Evolutionary conservation across 1,284 basidiomycete species (phyloP).

Genomic region (Ganoderma sinense): DNA sequence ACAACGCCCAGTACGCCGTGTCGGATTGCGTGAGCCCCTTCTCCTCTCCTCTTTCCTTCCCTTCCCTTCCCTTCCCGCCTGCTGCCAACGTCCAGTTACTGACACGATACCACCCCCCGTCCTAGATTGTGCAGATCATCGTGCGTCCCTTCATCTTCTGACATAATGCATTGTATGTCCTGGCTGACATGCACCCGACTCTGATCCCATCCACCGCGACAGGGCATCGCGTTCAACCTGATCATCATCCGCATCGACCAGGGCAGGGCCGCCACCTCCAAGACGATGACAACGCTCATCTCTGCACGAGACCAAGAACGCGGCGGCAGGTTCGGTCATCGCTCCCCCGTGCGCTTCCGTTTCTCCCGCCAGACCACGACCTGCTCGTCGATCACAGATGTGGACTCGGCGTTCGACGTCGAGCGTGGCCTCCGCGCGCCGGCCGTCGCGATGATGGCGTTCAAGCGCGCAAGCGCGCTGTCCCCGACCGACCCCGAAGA

Average conservation of each 20-base stretch:
- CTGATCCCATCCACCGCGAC: too few species aligned
- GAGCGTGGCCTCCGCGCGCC: not conserved
- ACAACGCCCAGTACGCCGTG: constrained; percentile 7
- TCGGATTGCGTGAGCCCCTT: not conserved
- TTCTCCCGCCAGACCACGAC: not conserved
- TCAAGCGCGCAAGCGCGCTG: not conserved
- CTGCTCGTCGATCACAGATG: not conserved
- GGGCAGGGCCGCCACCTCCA: not conserved
- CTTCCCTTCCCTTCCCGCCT: not conserved
- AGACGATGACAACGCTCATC: not conserved
- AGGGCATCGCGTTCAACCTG: constrained; percentile 11
- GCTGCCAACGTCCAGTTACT: not conserved
- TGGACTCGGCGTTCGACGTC: not conserved
- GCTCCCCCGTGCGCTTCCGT: not conserved
- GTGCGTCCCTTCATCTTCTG: not conserved
- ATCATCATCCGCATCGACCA: constrained; percentile 14
- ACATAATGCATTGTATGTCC: not conserved
- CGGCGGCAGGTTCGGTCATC: not conserved
- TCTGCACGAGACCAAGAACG: not conserved
- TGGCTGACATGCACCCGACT: not conserved
- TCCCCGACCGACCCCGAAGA: not conserved
- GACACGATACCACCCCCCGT: not conserved
- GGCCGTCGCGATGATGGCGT: not conserved
- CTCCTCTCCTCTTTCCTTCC: too few species aligned
- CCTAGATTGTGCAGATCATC: not conserved